Percentiles rank a stretch among this genome's conserved stretches.
Conservation (phyloP, 345 rosid genomes). For the Melaleuca quinquenervia region DNA sequence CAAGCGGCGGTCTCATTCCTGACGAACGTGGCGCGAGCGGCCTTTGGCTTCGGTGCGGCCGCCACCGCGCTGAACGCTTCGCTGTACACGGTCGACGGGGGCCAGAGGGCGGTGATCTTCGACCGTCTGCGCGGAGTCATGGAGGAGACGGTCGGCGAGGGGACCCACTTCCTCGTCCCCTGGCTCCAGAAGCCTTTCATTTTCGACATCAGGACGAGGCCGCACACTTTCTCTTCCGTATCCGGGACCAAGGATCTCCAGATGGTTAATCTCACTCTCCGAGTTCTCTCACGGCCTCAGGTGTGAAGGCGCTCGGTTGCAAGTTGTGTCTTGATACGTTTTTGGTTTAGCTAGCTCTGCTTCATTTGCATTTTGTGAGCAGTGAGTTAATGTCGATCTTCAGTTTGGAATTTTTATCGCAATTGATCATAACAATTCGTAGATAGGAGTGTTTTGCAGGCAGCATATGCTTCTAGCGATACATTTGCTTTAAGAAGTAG, state of each 20-base stretch:
- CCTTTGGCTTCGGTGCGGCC: constrained; percentile 74
- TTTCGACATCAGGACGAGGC: constrained; percentile 79
- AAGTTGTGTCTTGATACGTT: neutral
- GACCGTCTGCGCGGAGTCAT: constrained; percentile 87
- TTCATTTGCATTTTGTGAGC: neutral
- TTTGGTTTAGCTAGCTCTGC: neutral
- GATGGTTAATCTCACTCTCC: constrained; percentile 98
- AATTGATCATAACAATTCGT: neutral
- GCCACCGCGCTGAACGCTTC: constrained; percentile 53
- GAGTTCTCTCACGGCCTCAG: constrained; percentile 93
- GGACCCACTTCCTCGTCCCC: constrained; percentile 87
- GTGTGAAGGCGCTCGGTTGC: constrained; percentile 6
- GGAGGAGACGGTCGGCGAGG: constrained; percentile 75
- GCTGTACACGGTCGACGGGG: constrained; percentile 97
- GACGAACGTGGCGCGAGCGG: constrained; percentile 56
- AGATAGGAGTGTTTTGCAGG: neutral
- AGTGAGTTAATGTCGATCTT: neutral
- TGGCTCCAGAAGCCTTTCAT: constrained; percentile 82
- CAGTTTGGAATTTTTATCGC: neutral
- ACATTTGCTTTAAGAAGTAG: neutral
- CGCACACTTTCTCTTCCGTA: constrained; percentile 90
- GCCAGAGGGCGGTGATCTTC: constrained; percentile 88
- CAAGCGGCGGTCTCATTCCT: constrained; percentile 75
- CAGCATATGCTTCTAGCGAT: neutral
- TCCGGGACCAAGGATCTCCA: constrained; percentile 99